Evolutionary conservation across 2,329 filamentous ascomycete genomes (phyloP), one percentile per base, ranked within the genome.

Genomic region (Chaetomiaceae sp.): DNA sequence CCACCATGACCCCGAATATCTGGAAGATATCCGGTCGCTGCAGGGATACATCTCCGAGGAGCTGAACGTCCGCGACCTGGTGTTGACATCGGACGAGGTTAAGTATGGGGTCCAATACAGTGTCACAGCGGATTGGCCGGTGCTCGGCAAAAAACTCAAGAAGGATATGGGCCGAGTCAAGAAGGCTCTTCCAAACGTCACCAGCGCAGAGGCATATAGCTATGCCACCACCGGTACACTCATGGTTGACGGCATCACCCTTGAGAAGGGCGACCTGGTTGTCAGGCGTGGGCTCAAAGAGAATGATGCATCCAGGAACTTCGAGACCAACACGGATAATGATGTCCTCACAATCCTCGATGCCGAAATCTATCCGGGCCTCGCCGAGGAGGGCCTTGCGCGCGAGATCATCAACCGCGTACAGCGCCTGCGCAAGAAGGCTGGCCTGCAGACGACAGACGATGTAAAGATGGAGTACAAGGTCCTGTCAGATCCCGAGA

Each of bases 401-500:
- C 81, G 94, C 64, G 94, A 97, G 71, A 86, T 99, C 60, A 87
- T 99, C 75, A 89, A 95, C 69, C 85, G 92, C 36, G 87, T 99
- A 20, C 94, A 99, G 73, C 82, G 89, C 61, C 77, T 97, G 58
- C 85, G 94, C 60, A 99, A 99, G 81, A 94, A 94, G 75, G 91
- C 91, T 7, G 90, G 90, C 0, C 77, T 99, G 48, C 83, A 91
- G 58, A 84, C 90, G 1, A 97, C 92, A 0, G 94, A 99, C 66
- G 94, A 97, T 66, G 85, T 99, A 58, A 89, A 87, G 73, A 96
- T 99, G 88, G 88, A 95, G 69, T 97, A 96, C 73, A 79, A 78
- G 53, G 83, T 97, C 5, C 73, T 95, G 44, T 79, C 82, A 7
- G 90, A 96, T 65, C 87, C 89, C 0, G 87, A 94, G 2, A 79